Conservation (phyloP, 345 rosid genomes). For the Cardiospermum halicacabum region DNA sequence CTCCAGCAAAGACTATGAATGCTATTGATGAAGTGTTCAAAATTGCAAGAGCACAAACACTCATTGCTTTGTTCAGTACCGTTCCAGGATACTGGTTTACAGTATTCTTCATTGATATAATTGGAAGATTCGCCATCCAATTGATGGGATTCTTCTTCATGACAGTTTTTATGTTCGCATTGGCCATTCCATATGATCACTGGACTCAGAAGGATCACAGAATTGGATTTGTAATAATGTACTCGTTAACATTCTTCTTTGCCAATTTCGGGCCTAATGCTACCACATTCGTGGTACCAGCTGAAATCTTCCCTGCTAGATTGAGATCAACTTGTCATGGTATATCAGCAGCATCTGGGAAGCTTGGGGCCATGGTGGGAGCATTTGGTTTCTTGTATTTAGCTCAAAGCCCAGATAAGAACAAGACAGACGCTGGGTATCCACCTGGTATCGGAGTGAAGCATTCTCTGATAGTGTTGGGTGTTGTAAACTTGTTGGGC, state of each 20-base stretch:
- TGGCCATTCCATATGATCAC: constrained; percentile 34
- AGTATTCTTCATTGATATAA: neutral
- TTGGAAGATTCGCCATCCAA: neutral
- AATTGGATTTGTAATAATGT: constrained; percentile 54
- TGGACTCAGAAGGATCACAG: constrained; percentile 48
- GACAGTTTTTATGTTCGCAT: neutral
- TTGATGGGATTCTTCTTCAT: neutral
- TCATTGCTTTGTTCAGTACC: constrained; percentile 72
- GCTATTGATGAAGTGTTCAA: constrained; percentile 69
- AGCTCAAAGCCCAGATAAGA: constrained; percentile 65
- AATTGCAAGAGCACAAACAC: constrained; percentile 81
- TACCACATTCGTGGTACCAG: constrained; percentile 70
- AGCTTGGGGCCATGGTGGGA: constrained; percentile 81
- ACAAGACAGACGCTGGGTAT: constrained; percentile 78
- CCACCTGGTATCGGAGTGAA: constrained; percentile 82
- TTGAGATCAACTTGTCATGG: constrained; percentile 89
- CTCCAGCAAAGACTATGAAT: constrained; percentile 68
- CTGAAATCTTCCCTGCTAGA: constrained; percentile 87
- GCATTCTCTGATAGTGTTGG: constrained; percentile 65
- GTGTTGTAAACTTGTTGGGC: constrained; percentile 58
- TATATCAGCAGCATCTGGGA: constrained; percentile 77
- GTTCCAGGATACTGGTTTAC: constrained; percentile 68
- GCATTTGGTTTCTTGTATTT: constrained; percentile 84
- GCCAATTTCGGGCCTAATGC: constrained; percentile 80
- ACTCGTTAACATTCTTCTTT: constrained; percentile 69